Conservation (phyloP, 2,329 filamentous ascomycete genomes). For the Colletotrichum siamense region DNA sequence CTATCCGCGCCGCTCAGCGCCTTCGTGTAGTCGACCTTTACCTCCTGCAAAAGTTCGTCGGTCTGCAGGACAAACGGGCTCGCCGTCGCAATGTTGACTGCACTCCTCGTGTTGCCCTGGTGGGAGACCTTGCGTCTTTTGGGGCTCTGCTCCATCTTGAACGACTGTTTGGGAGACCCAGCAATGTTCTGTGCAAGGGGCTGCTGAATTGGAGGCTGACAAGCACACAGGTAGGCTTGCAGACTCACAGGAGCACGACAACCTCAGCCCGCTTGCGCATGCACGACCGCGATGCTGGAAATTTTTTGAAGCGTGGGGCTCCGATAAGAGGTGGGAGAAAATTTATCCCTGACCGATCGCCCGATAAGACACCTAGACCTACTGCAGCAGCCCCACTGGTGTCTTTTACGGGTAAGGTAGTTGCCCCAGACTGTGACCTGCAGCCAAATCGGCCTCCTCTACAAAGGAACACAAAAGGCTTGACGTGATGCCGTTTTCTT, state of each 20-base stretch:
- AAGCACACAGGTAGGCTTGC: neutral
- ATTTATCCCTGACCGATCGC: conserved; percentile 18
- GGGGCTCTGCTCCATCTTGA: conserved; percentile 49
- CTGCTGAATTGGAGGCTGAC: neutral
- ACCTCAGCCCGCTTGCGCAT: neutral
- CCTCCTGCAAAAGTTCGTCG: conserved; percentile 62
- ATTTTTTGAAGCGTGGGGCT: conserved; percentile 22
- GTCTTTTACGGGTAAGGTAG: neutral
- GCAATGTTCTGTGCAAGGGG: neutral
- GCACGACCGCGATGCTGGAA: neutral
- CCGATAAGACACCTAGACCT: conserved; percentile 10
- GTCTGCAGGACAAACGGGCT: conserved; percentile 65
- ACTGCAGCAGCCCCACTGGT: neutral
- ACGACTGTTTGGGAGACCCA: neutral
- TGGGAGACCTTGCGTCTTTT: conserved; percentile 57
- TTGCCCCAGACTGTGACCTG: neutral
- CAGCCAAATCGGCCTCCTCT: neutral
- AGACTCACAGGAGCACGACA: neutral
- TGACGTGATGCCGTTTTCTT: neutral
- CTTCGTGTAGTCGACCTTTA: conserved; percentile 56
- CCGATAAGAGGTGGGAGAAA: conserved; percentile 21
- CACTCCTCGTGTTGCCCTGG: conserved; percentile 36
- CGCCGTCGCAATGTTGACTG: conserved; percentile 48
- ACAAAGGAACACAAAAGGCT: neutral
- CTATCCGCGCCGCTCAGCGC: conserved; percentile 53